Conservation (phyloP, 306 rosid genomes). For the cucumber (Cucumis sativus) region DNA sequence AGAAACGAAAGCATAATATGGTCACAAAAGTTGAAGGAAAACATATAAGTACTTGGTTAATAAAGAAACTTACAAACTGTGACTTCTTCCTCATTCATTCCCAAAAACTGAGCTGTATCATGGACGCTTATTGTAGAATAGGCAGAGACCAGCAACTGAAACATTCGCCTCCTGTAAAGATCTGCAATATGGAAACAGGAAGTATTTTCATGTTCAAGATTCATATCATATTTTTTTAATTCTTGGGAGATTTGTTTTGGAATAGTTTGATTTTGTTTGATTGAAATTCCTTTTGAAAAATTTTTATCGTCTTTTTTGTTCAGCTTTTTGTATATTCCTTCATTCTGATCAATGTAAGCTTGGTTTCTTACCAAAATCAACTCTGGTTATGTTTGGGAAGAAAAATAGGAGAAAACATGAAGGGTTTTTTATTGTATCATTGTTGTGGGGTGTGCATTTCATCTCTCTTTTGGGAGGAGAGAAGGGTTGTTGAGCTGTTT, state of each 20-base stretch:
- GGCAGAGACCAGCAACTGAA: constrained; percentile 75
- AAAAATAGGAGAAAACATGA: not conserved
- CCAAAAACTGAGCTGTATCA: constrained; percentile 67
- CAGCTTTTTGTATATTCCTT: not conserved
- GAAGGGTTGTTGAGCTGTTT: not conserved
- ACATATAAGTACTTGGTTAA: not conserved
- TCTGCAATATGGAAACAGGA: constrained; percentile 29
- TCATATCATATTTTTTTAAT: not conserved
- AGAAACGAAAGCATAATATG: not conserved
- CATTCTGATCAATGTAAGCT: not conserved
- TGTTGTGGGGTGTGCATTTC: no score
- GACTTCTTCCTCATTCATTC: constrained; percentile 64
- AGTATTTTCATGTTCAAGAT: not conserved
- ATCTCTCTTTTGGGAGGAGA: no score
- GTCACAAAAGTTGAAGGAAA: not conserved
- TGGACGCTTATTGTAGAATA: constrained; percentile 78
- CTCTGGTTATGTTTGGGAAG: not conserved
- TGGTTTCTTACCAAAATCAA: not conserved
- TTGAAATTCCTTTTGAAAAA: not conserved
- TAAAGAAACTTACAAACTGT: constrained; percentile 44
- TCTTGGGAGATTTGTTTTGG: not conserved
- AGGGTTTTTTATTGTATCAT: no score
- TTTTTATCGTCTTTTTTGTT: not conserved
- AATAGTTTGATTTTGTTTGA: not conserved
- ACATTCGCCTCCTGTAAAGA: constrained; percentile 71